Evolutionary conservation across 2,329 filamentous ascomycete genomes (phyloP).

Genomic region (Colletotrichum salicis): DNA sequence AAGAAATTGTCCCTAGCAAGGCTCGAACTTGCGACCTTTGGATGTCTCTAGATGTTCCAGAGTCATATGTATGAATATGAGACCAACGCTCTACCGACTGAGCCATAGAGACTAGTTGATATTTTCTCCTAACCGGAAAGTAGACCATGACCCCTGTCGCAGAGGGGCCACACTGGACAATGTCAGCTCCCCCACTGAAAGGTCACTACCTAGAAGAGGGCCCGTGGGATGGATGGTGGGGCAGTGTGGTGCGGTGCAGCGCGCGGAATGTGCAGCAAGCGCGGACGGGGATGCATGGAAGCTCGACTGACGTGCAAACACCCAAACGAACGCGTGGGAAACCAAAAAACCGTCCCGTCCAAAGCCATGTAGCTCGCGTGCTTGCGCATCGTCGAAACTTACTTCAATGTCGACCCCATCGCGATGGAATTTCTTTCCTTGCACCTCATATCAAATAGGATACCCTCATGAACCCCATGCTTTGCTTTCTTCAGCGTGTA

Average conservation of each 20-base stretch:
- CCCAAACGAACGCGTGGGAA: not conserved
- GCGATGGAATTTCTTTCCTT: not conserved
- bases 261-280: too few relatives aligned
- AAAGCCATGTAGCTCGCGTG: not conserved
- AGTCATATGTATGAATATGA: conserved; percentile 26
- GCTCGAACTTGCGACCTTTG: conserved; percentile 35
- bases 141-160: rapidly evolving
- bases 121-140: too few relatives aligned
- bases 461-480: too few relatives aligned
- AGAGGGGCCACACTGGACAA: not conserved
- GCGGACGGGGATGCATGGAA: not conserved
- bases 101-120: conserved; percentile 18
- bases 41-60: conserved; percentile 9
- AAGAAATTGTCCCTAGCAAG: conserved; percentile 26
- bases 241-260: too few relatives aligned
- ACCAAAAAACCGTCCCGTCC: not conserved
- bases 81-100: conserved; percentile 33
- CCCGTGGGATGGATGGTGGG: too few relatives aligned
- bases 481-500: too few relatives aligned
- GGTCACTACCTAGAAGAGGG: too few relatives aligned
- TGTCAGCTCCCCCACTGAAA: too few relatives aligned
- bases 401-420: not conserved
- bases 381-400: not conserved
- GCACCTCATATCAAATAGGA: not conserved
- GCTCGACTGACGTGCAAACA: not conserved